Conservation (phyloP, 306 rosid genomes). For the Lupinus albus region DNA sequence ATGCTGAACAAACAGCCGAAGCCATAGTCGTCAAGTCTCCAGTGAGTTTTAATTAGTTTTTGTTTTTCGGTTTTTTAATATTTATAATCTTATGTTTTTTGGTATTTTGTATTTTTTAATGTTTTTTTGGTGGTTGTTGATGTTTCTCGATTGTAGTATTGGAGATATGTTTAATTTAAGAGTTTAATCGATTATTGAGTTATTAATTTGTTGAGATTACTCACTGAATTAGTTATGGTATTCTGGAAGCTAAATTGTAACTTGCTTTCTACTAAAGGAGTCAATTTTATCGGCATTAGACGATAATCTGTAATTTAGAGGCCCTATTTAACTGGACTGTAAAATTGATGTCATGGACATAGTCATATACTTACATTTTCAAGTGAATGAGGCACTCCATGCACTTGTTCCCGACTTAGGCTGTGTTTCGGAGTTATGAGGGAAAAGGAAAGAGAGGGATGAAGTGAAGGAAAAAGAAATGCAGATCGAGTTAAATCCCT, state of each 20-base stretch:
- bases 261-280: constrained; percentile 20
- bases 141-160: constrained; percentile 33
- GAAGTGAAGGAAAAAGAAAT: too few relatives aligned
- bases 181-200: constrained; percentile 34
- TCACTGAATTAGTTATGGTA: constrained; percentile 43
- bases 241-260: constrained; percentile 33
- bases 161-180: constrained; percentile 50
- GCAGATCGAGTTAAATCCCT: too few relatives aligned
- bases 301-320: neutral
- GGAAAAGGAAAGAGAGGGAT: too few relatives aligned
- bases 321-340: neutral
- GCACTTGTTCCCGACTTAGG: neutral
- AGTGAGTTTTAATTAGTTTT: constrained; percentile 44
- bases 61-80: neutral
- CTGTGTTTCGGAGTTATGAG: too few relatives aligned
- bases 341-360: neutral
- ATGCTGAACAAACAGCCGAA: constrained; percentile 57
- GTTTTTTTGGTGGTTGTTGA: neutral
- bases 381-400: neutral
- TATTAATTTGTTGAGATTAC: constrained; percentile 39
- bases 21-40: constrained; percentile 67
- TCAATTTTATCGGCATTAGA: neutral
- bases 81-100: constrained; percentile 11
- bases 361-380: neutral
- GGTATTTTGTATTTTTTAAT: neutral